Conservation (phyloP, 2,329 filamentous ascomycete genomes). For the Stylonectria norvegica region DNA sequence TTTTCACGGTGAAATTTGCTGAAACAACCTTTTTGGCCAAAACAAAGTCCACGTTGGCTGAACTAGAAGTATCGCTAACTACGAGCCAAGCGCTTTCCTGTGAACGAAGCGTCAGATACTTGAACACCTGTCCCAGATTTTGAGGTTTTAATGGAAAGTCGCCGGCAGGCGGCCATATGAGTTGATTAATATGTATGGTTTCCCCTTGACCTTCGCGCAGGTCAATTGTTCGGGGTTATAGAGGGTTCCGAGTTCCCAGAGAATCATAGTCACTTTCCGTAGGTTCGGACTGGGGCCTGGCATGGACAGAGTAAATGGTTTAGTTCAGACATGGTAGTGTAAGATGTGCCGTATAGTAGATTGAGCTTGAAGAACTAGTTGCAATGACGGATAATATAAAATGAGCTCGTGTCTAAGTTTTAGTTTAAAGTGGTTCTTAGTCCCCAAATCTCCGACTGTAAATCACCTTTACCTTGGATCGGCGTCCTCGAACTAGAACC, state of each 20-base stretch:
- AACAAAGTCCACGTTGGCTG: slow-evolving; percentile 31
- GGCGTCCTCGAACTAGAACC: no score
- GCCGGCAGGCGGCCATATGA: slow-evolving; percentile 20
- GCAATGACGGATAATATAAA: no score
- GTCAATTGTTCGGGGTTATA: neutral
- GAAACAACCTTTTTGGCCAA: slow-evolving; percentile 26
- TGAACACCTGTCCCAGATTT: no score
- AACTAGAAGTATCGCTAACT: slow-evolving; percentile 20
- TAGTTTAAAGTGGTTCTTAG: no score
- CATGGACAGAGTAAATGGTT: slow-evolving; percentile 1
- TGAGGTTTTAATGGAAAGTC: slow-evolving; percentile 20
- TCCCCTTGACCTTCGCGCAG: slow-evolving; percentile 14
- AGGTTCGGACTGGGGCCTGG: slow-evolving; percentile 2
- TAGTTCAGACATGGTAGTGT: neutral
- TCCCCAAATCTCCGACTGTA: no score
- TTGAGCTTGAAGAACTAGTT: no score
- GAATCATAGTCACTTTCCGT: neutral
- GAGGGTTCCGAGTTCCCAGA: neutral
- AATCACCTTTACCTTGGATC: no score
- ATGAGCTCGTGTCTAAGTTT: no score
- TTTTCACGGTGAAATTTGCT: slow-evolving; percentile 17
- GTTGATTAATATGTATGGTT: slow-evolving; percentile 22
- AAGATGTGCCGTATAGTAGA: no score
- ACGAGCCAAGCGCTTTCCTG: slow-evolving; percentile 14
- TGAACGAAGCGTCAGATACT: slow-evolving; percentile 5